These are phyloP conservation scores for Eimeria brunetti DNA, from an alignment of 169 alveolate genomes.

Conservation along the genomic window DNA sequence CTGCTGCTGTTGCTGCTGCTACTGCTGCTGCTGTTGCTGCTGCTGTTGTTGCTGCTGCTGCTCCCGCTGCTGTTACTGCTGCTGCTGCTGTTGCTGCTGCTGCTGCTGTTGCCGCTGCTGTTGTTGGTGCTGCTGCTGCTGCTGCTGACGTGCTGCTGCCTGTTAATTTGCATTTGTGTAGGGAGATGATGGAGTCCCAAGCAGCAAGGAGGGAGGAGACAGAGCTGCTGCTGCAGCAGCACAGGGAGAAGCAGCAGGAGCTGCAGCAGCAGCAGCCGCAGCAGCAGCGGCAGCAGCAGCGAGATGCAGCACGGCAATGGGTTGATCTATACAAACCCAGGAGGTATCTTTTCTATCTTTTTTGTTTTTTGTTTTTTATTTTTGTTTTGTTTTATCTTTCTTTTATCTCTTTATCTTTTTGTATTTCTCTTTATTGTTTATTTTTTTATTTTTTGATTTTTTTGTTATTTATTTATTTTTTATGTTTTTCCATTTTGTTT, in stretches of 20 bases:
- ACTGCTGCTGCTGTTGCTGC: no score
- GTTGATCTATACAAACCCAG: slow-evolving; percentile 1
- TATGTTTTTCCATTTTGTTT: background rate
- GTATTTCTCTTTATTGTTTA: background rate
- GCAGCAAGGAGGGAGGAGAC: slow-evolving; percentile 24
- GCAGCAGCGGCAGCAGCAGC: slow-evolving; percentile 21
- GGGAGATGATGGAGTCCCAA: slow-evolving; percentile 17
- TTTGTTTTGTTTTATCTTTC: background rate
- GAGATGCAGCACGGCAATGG: slow-evolving; percentile 21
- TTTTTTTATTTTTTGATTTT: no score
- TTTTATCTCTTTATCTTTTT: slow-evolving; percentile 38
- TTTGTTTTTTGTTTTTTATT: background rate
- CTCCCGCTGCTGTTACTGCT: no score
- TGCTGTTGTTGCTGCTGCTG: no score
- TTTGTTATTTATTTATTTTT: background rate
- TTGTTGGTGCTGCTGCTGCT: slow-evolving; percentile 17
- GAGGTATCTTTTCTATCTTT: background rate
- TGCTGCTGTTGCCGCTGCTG: background rate
- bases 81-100: background rate
- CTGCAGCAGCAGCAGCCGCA: slow-evolving; percentile 7
- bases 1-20: no score
- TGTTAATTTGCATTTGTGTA: background rate
- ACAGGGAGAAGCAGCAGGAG: background rate
- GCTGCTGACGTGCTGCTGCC: no score
- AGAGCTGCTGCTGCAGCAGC: slow-evolving; percentile 39